phyloP scores from a whole-genome alignment of 352 stramenopile species.

The Elongisporangium prolatum region DNA sequence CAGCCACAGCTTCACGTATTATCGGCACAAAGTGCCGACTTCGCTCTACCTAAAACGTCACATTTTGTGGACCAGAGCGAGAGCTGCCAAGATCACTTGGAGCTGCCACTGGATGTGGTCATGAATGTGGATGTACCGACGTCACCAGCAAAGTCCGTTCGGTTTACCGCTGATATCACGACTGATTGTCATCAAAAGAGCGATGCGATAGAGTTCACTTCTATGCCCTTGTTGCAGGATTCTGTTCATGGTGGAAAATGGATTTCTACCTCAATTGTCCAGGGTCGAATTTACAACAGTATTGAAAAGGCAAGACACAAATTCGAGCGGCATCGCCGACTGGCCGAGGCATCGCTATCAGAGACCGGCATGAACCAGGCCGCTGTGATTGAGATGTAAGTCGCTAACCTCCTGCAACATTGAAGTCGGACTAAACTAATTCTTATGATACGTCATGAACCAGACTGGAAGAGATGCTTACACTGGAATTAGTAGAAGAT shows the following conservation, averaged over 20 bases:
- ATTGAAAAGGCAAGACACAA: slow-evolving; percentile 49
- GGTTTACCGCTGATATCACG: background rate
- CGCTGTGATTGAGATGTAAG: slow-evolving; percentile 60
- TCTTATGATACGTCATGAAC: background rate
- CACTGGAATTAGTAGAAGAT: slow-evolving; percentile 29
- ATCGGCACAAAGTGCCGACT: background rate
- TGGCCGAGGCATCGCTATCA: slow-evolving; percentile 51
- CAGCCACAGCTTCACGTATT: slow-evolving; percentile 5
- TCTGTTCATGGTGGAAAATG: background rate
- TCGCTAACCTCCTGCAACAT: background rate
- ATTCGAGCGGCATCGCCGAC: slow-evolving; percentile 44
- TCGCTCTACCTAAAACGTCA: background rate
- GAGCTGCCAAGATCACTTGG: slow-evolving; percentile 4
- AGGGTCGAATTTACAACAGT: slow-evolving; percentile 5
- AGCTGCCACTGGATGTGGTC: slow-evolving; percentile 37
- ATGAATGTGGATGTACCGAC: slow-evolving; percentile 32
- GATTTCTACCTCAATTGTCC: slow-evolving; percentile 11
- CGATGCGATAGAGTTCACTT: slow-evolving; percentile 14
- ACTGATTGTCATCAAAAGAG: background rate
- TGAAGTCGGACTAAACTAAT: background rate
- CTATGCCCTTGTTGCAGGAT: background rate
- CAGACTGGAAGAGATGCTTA: slow-evolving; percentile 28
- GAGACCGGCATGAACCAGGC: slow-evolving; percentile 54
- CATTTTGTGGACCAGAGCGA: background rate
- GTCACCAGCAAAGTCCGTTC: background rate